These are phyloP conservation scores for Triglochin maritima DNA, from an alignment of 106 monocot genomes.

Conservation along the genomic window DNA sequence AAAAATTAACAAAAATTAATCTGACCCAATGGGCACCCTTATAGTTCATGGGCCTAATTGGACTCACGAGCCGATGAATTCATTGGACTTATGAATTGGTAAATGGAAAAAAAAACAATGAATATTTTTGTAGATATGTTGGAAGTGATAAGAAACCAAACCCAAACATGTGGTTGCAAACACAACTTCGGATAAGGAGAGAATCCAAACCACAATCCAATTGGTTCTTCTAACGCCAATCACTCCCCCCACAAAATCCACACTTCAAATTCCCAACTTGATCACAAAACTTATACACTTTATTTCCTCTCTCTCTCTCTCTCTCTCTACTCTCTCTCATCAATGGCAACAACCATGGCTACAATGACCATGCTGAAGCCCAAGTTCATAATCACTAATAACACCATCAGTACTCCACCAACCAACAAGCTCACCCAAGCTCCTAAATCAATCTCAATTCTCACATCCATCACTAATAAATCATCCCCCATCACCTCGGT, in stretches of 20 bases:
- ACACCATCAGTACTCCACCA: slow-evolving; percentile 7
- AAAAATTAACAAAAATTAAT: too few relatives aligned
- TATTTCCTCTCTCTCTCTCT: background rate
- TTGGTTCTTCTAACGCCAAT: slow-evolving; percentile 4
- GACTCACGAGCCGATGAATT: too few relatives aligned
- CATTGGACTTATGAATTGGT: too few relatives aligned
- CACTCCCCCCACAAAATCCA: background rate
- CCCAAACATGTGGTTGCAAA: too few relatives aligned
- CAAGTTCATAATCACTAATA: slow-evolving; percentile 27
- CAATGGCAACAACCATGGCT: slow-evolving; percentile 46
- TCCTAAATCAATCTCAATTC: slow-evolving; percentile 26
- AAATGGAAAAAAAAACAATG: too few relatives aligned
- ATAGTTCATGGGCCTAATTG: too few relatives aligned
- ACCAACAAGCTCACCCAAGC: slow-evolving; percentile 1
- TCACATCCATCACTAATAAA: slow-evolving; percentile 1
- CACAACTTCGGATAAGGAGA: slow-evolving; percentile 25
- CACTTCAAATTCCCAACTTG: too few relatives aligned
- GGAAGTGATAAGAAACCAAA: too few relatives aligned
- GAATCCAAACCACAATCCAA: slow-evolving; percentile 24
- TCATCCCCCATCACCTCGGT: slow-evolving; percentile 12
- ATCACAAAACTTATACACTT: too few relatives aligned
- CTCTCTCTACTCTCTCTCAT: background rate
- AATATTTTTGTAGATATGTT: too few relatives aligned
- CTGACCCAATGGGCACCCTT: too few relatives aligned
- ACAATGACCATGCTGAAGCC: slow-evolving; percentile 62